phyloP scores from a whole-genome alignment of 2,329 filamentous ascomycete genomes.

The Diaporthe sp. region DNA sequence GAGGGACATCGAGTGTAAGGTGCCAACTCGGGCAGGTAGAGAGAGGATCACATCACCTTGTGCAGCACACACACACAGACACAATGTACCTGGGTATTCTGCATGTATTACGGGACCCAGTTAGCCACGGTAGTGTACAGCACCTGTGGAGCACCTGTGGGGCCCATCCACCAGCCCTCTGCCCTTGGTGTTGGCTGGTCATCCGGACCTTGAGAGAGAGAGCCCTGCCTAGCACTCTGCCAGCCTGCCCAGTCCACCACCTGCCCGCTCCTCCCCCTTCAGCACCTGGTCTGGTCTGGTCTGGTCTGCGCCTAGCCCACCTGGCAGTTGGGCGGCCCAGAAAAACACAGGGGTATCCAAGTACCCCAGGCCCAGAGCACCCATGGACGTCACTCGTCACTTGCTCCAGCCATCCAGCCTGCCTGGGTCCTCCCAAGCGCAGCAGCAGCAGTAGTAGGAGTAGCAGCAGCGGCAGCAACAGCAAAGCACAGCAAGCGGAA shows the following conservation, averaged over 20 bases:
- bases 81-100: neutral
- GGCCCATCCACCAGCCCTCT: constrained; percentile 16
- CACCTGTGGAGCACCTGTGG: constrained; percentile 7
- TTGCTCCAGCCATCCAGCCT: constrained; percentile 18
- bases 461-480: neutral
- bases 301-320: constrained; percentile 31
- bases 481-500: constrained; percentile 7
- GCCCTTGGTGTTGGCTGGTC: constrained; percentile 6
- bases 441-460: neutral
- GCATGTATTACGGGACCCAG: neutral
- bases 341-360: constrained; percentile 28
- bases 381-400: constrained; percentile 24
- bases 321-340: constrained; percentile 27
- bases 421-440: constrained; percentile 18
- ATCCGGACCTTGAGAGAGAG: neutral
- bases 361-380: constrained; percentile 20
- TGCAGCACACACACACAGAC: neutral
- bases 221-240: neutral
- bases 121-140: constrained; percentile 4
- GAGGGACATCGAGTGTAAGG: neutral
- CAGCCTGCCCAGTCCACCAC: neutral
- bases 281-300: constrained; percentile 25
- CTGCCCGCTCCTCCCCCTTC: constrained; percentile 13
- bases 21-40: neutral
- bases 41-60: neutral